Percentiles rank a stretch among this genome's conserved stretches.
These are phyloP conservation scores for Chionographis japonica DNA, from an alignment of 106 monocot species.

Conservation along the genomic window DNA sequence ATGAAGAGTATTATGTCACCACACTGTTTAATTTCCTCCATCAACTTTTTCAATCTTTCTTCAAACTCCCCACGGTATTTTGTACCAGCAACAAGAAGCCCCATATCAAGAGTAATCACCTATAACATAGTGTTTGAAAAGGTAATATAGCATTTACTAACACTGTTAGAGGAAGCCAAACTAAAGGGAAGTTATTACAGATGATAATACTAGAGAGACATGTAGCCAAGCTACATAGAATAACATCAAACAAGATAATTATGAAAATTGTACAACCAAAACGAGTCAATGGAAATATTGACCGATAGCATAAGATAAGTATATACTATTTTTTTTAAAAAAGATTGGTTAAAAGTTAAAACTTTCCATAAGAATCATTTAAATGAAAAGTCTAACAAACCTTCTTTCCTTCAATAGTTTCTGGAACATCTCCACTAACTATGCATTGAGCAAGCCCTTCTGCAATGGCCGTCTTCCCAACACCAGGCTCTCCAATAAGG, in stretches of 20 bases:
- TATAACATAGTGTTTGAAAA: background rate
- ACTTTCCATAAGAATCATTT: too few species aligned
- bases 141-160: too few species aligned
- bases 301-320: too few species aligned
- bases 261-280: too few species aligned
- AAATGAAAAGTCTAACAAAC: background rate
- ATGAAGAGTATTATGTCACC: constrained; percentile 39
- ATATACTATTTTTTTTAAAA: too few species aligned
- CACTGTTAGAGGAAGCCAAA: background rate
- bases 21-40: constrained; percentile 33
- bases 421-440: constrained; percentile 32
- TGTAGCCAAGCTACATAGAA: background rate
- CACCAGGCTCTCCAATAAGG: constrained; percentile 48
- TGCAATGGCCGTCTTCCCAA: constrained; percentile 45
- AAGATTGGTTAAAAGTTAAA: too few species aligned
- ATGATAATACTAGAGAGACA: background rate
- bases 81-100: constrained; percentile 38
- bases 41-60: constrained; percentile 33
- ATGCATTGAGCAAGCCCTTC: constrained; percentile 44
- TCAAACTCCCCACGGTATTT: constrained; percentile 46
- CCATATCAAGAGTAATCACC: constrained; percentile 41
- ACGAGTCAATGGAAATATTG: too few species aligned
- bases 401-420: constrained; percentile 40
- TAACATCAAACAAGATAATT: background rate
- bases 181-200: background rate